Evolutionary conservation across 2,329 filamentous ascomycete species (phyloP).

Genomic region (Penicillium italicum): DNA sequence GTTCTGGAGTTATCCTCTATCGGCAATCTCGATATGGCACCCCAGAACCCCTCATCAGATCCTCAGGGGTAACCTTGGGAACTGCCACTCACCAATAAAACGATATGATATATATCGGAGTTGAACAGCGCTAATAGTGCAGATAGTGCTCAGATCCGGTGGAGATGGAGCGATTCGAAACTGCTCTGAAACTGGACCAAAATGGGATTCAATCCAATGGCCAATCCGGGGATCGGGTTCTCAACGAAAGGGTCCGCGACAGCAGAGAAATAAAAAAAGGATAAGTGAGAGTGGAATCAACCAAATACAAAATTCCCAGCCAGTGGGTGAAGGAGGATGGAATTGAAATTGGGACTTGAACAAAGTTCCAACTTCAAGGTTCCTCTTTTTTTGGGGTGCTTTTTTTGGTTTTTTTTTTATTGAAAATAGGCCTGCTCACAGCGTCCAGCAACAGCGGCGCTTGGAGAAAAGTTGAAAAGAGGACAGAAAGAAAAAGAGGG

Average conservation of each 20-base stretch:
- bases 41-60: neutral
- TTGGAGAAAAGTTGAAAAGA: conserved; percentile 24
- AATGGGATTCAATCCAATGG: neutral
- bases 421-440: conserved; percentile 35
- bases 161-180: conserved; percentile 6
- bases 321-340: conserved; percentile 22
- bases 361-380: conserved; percentile 4
- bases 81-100: conserved; percentile 3
- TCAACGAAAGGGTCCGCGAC: conserved; percentile 5
- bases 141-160: neutral
- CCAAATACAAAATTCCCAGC: conserved; percentile 29
- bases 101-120: neutral
- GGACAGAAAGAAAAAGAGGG: conserved; percentile 11
- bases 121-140: neutral
- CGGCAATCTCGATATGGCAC: neutral
- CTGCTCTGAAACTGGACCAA: neutral
- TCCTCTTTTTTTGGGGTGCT: conserved; percentile 9
- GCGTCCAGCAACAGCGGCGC: conserved; percentile 37
- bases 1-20: neutral
- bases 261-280: conserved; percentile 2
- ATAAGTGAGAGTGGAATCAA: conserved; percentile 19
- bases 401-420: conserved; percentile 10
- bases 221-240: neutral
- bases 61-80: neutral
- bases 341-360: conserved; percentile 19